Evolutionary conservation across 495 filamentous ascomycete genomes (phyloP).

Genomic region (Podospora tetraspora): DNA sequence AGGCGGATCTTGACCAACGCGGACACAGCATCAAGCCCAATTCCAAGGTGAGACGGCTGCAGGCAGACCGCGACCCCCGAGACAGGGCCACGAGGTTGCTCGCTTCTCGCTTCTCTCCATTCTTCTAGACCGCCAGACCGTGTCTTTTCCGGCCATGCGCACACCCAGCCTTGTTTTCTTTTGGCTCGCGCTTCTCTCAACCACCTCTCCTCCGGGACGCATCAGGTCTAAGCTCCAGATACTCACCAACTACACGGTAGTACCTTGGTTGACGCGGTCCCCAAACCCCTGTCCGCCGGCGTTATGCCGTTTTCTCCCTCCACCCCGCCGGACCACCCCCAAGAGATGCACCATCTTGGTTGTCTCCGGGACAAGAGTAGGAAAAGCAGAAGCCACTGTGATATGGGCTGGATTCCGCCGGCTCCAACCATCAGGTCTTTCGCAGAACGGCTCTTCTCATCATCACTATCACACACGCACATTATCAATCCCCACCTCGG

Average conservation of each 20-base stretch:
- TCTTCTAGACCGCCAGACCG: background rate
- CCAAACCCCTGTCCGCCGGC: background rate
- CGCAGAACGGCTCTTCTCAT: background rate
- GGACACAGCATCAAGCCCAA: background rate
- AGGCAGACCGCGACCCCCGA: background rate
- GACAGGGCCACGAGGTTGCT: background rate
- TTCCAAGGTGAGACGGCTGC: background rate
- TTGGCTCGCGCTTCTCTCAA: background rate
- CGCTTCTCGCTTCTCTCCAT: background rate
- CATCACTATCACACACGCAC: background rate
- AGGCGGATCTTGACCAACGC: background rate
- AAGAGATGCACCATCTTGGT: background rate
- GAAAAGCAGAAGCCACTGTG: background rate
- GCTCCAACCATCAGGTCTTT: background rate
- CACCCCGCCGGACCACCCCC: background rate
- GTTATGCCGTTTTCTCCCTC: background rate
- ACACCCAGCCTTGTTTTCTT: background rate
- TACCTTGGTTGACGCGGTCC: background rate
- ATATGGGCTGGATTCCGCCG: background rate
- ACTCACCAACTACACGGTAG: background rate
- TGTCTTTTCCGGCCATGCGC: background rate
- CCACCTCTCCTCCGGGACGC: background rate
- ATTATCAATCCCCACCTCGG: background rate
- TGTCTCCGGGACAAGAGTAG: background rate
- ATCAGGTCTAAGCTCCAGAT: background rate